A percentile compares a stretch with the other conserved stretches of the same genome.
phyloP scores from a whole-genome alignment of 225 moss, liverwort and hornwort species.

The Sphagnum contortum region DNA sequence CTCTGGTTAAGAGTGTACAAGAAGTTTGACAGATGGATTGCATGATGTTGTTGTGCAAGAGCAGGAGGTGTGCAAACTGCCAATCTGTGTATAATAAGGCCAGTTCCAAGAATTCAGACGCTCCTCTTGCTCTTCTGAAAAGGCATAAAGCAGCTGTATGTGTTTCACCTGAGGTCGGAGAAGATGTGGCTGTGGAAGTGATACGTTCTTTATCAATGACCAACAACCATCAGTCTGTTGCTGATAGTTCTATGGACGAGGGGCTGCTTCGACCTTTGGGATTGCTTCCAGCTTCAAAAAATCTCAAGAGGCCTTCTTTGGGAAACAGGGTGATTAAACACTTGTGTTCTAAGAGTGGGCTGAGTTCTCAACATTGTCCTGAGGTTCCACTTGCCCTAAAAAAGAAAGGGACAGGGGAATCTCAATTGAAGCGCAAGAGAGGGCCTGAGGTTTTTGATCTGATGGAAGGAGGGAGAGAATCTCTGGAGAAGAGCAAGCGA shows the following conservation, averaged over 20 bases:
- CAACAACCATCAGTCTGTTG: constrained; percentile 3
- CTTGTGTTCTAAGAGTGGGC: not conserved
- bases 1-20: not conserved
- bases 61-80: too few relatives aligned
- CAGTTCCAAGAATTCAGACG: not conserved
- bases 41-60: too few relatives aligned
- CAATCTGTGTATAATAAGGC: too few relatives aligned
- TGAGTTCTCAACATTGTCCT: not conserved
- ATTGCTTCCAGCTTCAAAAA: not conserved
- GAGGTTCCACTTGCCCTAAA: not conserved
- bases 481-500: constrained; percentile 5
- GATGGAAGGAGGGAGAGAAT: not conserved
- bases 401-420: not conserved
- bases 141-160: too few relatives aligned
- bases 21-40: not conserved
- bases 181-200: constrained; percentile 11
- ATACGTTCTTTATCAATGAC: constrained; percentile 9
- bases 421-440: constrained; percentile 3
- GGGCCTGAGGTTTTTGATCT: not conserved
- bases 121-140: not conserved
- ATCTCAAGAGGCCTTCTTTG: not conserved
- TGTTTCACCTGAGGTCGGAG: constrained; percentile 4
- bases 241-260: not conserved
- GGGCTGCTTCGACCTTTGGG: too few relatives aligned
- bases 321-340: not conserved